Evolutionary conservation across 176 grass and related monocot genomes (phyloP), one percentile per base, ranked within the genome.

Genomic region (Areca catechu): DNA sequence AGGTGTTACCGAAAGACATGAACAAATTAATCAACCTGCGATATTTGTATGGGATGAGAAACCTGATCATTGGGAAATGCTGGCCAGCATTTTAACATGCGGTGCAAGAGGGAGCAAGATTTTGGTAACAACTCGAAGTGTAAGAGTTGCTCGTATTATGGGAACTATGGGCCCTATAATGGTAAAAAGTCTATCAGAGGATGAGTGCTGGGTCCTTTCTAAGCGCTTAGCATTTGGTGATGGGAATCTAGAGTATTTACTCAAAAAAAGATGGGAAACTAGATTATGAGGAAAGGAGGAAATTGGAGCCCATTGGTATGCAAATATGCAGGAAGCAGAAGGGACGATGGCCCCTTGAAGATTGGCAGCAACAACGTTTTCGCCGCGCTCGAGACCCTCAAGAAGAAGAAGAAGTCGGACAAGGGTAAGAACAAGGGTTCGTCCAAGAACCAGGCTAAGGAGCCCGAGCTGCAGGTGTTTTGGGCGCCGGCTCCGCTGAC

Each of bases 391-490:
- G n/a, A n/a, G n/a, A n/a, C n/a, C n/a, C n/a, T n/a, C n/a, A n/a
- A n/a, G n/a, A n/a, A 91, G 92, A 95, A 95, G 79, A 96, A 90
- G 86, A 96, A 91, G 68, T 85, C 77, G 10, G 69, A 80, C 24
- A 82, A 91, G 66, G 81, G 69, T 3, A 88, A 77, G 48, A 79
- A 62, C 30, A 48, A 37, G 17, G 56, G 34, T 20, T 83, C 84
- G 17, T 90, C 91, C 24, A 77, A 80, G 69, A 76, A 68, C n/a
- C 73, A 78, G 61, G 30, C 57, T 76, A 63, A 53, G 73, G 65
- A 60, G 53, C 65, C 73, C 27, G 76, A 61, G 76, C 80, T 69
- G 61, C 76, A 76, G 54, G 76, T 90, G 20, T 80, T 88, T 24
- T 96, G 92, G 92, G 70, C 80, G 27, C 80, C 80, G 22, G 65